Evolutionary conservation across 371 early-diverging fungal genomes (phyloP).

Genomic region (Zychaea mexicana): DNA sequence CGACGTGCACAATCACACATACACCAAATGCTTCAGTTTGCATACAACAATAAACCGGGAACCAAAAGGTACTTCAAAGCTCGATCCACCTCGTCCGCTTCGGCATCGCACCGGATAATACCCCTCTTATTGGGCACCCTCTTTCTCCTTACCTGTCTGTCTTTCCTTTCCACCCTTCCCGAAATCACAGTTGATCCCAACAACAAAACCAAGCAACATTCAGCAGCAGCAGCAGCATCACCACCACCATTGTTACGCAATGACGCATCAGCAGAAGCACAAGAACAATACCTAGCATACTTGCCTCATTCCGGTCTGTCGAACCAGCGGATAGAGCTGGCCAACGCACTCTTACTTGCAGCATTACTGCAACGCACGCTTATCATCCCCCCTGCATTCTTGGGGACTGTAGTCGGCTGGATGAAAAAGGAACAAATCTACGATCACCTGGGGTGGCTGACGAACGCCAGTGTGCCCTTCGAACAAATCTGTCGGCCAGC

Average conservation of each 20-base stretch:
- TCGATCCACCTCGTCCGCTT: background rate
- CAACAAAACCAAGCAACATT: too few relatives aligned
- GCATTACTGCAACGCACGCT: slow-evolving; percentile 57
- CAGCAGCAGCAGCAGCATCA: too few relatives aligned
- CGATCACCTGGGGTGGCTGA: slow-evolving; percentile 33
- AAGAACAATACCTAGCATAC: slow-evolving; percentile 49
- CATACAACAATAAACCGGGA: background rate
- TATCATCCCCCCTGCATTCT: slow-evolving; percentile 56
- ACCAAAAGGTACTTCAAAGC: background rate
- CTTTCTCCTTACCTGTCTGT: background rate
- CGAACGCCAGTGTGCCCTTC: slow-evolving; percentile 28
- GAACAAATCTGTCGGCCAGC: slow-evolving; percentile 23
- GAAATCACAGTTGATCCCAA: background rate
- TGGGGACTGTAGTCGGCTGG: slow-evolving; percentile 47
- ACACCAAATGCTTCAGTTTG: slow-evolving; percentile 4
- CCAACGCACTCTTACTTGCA: slow-evolving; percentile 57
- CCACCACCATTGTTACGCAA: background rate
- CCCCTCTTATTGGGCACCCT: background rate
- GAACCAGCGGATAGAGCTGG: slow-evolving; percentile 61
- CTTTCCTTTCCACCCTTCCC: background rate
- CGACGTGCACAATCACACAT: too few relatives aligned
- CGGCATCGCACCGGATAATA: background rate
- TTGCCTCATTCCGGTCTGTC: slow-evolving; percentile 61
- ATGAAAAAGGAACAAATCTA: slow-evolving; percentile 20
- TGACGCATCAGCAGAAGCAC: background rate